Evolutionary conservation across 768 basidiomycete species (phyloP), one percentile per base, ranked within the genome.

Genomic region (Cubamyces lactineus): DNA sequence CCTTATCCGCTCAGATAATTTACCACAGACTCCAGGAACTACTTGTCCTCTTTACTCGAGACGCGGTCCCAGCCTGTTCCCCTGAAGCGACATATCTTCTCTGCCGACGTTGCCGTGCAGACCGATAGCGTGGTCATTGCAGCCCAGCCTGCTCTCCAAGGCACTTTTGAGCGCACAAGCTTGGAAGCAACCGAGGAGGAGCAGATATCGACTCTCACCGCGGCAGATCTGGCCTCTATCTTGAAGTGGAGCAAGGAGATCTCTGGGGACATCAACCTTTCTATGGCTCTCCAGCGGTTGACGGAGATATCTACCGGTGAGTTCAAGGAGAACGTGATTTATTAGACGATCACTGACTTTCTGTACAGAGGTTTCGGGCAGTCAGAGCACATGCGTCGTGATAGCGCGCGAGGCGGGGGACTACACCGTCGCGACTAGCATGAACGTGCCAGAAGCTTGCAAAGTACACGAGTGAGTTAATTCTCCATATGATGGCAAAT

Each of bases 221-320:
- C 86, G 16, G 76, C 82, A 50, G 86, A 89, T 69, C 74, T 89
- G 13, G 84, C 84, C 23, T 84, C 86, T 0, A 88, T 91, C 52
- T 77, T 90, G 34, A 87, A 85, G 67, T 88, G 87, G 84, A 88
- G 86, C 66, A 87, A 88, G 70, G 85, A 87, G 56, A 88, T 91
- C 15, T 87, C 88, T 0, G 84, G 86, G 40, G 87, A 89, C 70
- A 88, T 89, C 43, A 87, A 88, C 64, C 73, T 89, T 21, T 86
- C 86, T 5, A 51, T 68, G 82, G 88, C 88, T 11, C 74, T 90
- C 26, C 86, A 87, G 67, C 75, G 87, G 41, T 73, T 91, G 50
- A 90, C 89, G 0, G 88, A 89, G 72, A 89, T 89, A 59, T 84
- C 86, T 0, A 83, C 86, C 8, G 86, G 87, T 86, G 68, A 55